phyloP scores from a whole-genome alignment of 495 filamentous ascomycete genomes.

The Astrothelium macrocarpum region DNA sequence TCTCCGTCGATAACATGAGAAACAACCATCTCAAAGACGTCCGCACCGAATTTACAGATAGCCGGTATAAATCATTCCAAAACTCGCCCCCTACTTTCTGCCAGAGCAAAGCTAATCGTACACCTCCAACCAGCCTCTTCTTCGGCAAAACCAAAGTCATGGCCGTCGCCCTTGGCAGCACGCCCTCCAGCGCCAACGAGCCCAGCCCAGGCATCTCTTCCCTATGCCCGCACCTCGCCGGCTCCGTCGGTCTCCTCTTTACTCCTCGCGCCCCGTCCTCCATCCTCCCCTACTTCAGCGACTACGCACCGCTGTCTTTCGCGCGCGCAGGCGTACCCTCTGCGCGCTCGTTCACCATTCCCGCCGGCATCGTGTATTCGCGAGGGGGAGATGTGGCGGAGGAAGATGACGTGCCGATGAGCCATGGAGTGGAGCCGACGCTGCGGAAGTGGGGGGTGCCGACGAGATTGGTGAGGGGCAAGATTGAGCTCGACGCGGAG shows the following conservation, averaged over 20 bases:
- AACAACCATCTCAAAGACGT: conserved; percentile 95
- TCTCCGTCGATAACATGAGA: conserved; percentile 94
- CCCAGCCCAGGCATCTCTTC: conserved; percentile 48
- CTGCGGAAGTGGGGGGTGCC: conserved; percentile 81
- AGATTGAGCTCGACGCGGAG: conserved; percentile 64
- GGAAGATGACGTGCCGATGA: conserved; percentile 74
- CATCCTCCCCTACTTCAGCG: conserved; percentile 58
- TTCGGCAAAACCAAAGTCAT: conserved; percentile 99
- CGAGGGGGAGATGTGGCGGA: conserved; percentile 65
- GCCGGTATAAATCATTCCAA: conserved; percentile 48
- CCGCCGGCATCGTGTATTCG: conserved; percentile 65
- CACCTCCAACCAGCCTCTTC: conserved; percentile 55
- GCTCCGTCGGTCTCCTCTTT: conserved; percentile 84
- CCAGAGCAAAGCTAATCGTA: not conserved
- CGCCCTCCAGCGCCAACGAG: conserved; percentile 64
- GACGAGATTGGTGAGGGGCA: conserved; percentile 76
- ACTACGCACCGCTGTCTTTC: conserved; percentile 63
- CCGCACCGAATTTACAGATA: conserved; percentile 69
- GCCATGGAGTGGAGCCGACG: conserved; percentile 79
- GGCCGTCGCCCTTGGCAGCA: conserved; percentile 76
- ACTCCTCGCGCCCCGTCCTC: conserved; percentile 57
- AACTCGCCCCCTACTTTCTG: not conserved
- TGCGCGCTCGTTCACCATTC: conserved; percentile 63
- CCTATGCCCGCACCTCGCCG: conserved; percentile 61
- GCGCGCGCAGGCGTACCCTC: conserved; percentile 76